phyloP scores from a whole-genome alignment of 2,329 filamentous ascomycete genomes.

The Lachnellula arida region DNA sequence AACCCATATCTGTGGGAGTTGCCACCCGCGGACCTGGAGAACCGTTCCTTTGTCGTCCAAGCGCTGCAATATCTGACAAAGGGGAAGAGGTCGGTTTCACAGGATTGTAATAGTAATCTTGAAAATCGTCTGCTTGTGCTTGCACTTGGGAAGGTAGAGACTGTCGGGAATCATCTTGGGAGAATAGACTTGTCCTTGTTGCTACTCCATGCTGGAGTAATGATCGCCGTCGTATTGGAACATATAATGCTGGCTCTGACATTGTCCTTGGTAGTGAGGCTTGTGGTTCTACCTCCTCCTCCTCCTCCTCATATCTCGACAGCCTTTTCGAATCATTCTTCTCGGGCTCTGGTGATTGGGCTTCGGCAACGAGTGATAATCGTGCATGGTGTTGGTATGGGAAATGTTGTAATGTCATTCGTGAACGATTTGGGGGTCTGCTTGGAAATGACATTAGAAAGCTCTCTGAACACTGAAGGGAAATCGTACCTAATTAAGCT shows the following conservation, averaged over 20 bases:
- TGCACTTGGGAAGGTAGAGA: slow-evolving; percentile 18
- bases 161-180: slow-evolving; percentile 13
- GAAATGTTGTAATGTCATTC: slow-evolving; percentile 23
- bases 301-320: slow-evolving; percentile 7
- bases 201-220: slow-evolving; percentile 31
- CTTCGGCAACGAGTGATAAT: slow-evolving; percentile 27
- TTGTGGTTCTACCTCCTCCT: slow-evolving; percentile 5
- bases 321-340: slow-evolving; percentile 2
- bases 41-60: slow-evolving; percentile 8
- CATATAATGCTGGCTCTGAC: slow-evolving; percentile 24
- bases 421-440: slow-evolving; percentile 13
- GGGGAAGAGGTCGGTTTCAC: slow-evolving; percentile 13
- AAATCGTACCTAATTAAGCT: slow-evolving; percentile 1
- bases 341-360: slow-evolving; percentile 15
- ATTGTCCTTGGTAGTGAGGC: slow-evolving; percentile 10
- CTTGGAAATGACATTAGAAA: slow-evolving; percentile 6
- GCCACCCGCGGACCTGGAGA: slow-evolving; percentile 22
- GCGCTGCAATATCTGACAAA: slow-evolving; percentile 6
- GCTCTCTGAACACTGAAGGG: neutral
- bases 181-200: slow-evolving; percentile 22
- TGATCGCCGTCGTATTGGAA: slow-evolving; percentile 28
- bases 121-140: slow-evolving; percentile 9
- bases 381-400: slow-evolving; percentile 16
- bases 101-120: slow-evolving; percentile 15
- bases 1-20: slow-evolving; percentile 52